Evolutionary conservation across 495 filamentous ascomycete species (phyloP).

Genomic region (Podospora conica): DNA sequence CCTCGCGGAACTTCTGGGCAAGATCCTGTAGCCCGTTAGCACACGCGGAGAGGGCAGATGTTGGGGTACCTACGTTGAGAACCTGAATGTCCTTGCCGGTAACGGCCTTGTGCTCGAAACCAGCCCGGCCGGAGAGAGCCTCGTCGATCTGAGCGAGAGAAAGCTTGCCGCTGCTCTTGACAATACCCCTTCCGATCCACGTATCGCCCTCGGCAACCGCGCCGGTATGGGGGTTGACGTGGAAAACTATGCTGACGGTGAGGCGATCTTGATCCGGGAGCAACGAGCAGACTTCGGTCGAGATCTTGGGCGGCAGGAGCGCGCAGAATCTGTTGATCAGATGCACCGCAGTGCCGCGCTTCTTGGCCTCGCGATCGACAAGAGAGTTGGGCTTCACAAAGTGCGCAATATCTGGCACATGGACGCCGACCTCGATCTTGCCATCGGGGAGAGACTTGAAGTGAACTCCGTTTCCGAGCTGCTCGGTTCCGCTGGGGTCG

Average conservation of each 20-base stretch:
- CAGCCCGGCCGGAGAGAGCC: conserved; percentile 56
- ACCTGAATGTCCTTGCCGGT: conserved; percentile 65
- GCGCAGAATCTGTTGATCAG: conserved; percentile 87
- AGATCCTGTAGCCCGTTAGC: conserved; percentile 51
- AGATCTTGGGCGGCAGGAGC: conserved; percentile 78
- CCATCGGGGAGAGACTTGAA: conserved; percentile 75
- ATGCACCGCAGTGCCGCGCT: conserved; percentile 93
- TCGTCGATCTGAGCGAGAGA: conserved; percentile 79
- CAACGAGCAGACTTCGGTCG: conserved; percentile 80
- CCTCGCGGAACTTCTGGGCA: conserved; percentile 81
- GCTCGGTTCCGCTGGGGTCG: conserved; percentile 73
- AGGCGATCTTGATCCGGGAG: conserved; percentile 81
- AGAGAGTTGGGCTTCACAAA: conserved; percentile 95
- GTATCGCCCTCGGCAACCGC: conserved; percentile 71
- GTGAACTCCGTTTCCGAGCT: conserved; percentile 88
- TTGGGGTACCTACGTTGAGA: conserved; percentile 56
- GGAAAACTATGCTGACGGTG: conserved; percentile 87
- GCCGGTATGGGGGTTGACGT: conserved; percentile 71
- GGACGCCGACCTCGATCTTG: conserved; percentile 88
- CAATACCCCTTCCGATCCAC: conserved; percentile 90
- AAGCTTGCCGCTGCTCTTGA: conserved; percentile 83
- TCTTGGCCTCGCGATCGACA: conserved; percentile 95
- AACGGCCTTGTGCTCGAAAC: conserved; percentile 53
- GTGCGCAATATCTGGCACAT: conserved; percentile 92
- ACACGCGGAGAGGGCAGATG: background rate